These are phyloP conservation scores for Pseudocercospora pini-densiflorae DNA, from an alignment of 2,329 filamentous ascomycete genomes.

Conservation along the genomic window DNA sequence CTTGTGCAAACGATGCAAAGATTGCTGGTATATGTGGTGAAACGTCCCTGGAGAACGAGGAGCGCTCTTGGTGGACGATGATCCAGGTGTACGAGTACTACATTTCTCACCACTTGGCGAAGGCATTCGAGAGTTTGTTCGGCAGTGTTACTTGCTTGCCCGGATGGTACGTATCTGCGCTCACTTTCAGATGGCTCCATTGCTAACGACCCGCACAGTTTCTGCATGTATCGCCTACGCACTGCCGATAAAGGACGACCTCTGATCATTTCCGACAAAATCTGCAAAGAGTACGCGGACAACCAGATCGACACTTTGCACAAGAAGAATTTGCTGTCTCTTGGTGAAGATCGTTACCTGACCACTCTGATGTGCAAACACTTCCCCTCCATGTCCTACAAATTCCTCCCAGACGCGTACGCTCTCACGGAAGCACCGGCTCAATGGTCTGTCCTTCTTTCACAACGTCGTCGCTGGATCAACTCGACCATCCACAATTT, in stretches of 20 bases:
- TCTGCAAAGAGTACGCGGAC: constrained; percentile 87
- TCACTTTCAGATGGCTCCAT: constrained; percentile 26
- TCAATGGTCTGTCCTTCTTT: constrained; percentile 89
- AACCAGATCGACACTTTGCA: constrained; percentile 92
- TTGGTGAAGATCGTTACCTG: constrained; percentile 95
- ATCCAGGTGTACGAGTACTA: constrained; percentile 99
- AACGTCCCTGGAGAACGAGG: constrained; percentile 93
- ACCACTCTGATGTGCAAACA: constrained; percentile 98
- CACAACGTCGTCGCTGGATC: constrained; percentile 99
- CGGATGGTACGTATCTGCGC: constrained; percentile 78
- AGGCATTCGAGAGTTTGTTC: constrained; percentile 97
- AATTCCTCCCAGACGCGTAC: constrained; percentile 92
- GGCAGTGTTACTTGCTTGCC: constrained; percentile 98
- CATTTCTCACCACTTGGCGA: constrained; percentile 95
- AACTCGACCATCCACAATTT: constrained; percentile 99
- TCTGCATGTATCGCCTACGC: constrained; percentile 96
- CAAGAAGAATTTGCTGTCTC: constrained; percentile 88
- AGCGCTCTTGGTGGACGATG: constrained; percentile 98
- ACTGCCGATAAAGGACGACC: constrained; percentile 94
- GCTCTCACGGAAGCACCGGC: constrained; percentile 93
- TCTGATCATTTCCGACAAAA: constrained; percentile 85
- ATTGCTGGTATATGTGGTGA: constrained; percentile 98
- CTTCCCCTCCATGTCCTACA: constrained; percentile 94
- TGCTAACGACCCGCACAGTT: constrained; percentile 70
- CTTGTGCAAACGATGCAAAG: constrained; percentile 90